Conservation (phyloP, 441 rosid genomes). For the Metrosideros polymorpha region DNA sequence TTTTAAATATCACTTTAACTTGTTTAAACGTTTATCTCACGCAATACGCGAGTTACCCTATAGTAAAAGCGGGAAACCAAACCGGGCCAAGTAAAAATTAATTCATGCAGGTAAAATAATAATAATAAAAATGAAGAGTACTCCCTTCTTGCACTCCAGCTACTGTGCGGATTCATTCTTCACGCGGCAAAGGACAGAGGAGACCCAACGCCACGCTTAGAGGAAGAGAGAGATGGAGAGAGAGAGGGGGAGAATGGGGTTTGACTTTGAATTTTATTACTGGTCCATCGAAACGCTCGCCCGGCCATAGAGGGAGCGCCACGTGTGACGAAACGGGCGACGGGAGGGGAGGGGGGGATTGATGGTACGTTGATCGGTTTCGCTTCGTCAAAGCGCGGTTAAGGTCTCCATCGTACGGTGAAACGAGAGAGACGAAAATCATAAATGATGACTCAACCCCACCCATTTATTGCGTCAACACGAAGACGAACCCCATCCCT, state of each 20-base stretch:
- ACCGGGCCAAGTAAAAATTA: neutral
- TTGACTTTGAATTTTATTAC: neutral
- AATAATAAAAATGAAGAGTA: too few species aligned
- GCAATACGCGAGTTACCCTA: accelerated
- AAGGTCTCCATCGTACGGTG: neutral
- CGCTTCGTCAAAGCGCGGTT: neutral
- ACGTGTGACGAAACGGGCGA: neutral
- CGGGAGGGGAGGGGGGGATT: neutral
- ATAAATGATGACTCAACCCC: neutral
- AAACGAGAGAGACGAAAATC: neutral
- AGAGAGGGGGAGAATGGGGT: neutral
- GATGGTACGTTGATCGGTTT: neutral
- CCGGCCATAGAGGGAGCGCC: neutral
- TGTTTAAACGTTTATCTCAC: neutral
- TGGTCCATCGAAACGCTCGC: neutral
- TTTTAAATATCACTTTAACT: neutral
- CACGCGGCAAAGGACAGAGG: neutral
- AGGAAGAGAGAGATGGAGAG: neutral
- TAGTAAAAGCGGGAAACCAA: neutral
- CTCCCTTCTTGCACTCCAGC: neutral
- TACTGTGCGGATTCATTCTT: neutral
- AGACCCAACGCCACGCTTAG: too few species aligned
- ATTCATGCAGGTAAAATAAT: neutral
- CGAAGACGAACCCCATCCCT: neutral
- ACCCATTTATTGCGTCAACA: neutral